Conservation (phyloP, 2,329 filamentous ascomycete species). For the Pestalotiopsis fici region DNA sequence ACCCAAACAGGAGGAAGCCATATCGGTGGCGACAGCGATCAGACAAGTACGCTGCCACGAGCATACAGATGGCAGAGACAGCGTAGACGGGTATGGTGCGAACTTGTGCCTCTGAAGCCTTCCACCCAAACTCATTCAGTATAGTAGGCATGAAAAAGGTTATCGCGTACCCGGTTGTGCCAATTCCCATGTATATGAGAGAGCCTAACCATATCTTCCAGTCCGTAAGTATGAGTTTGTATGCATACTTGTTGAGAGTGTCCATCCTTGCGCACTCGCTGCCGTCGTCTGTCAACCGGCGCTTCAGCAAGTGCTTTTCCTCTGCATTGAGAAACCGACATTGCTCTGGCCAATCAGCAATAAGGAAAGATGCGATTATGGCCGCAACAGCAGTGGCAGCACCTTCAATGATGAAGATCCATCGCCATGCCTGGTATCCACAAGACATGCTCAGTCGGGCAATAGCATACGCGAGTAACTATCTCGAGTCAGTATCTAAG, state of each 20-base stretch:
- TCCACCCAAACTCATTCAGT: slow-evolving; percentile 39
- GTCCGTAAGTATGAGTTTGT: slow-evolving; percentile 32
- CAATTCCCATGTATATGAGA: slow-evolving; percentile 29
- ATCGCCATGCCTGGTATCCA: slow-evolving; percentile 48
- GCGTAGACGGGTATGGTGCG: slow-evolving; percentile 39
- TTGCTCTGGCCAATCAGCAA: slow-evolving; percentile 52
- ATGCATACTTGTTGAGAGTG: slow-evolving; percentile 27
- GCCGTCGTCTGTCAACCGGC: slow-evolving; percentile 31
- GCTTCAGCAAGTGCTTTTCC: slow-evolving; percentile 36
- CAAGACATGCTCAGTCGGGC: slow-evolving; percentile 42
- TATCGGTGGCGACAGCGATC: slow-evolving; percentile 35
- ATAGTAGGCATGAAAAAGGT: slow-evolving; percentile 44
- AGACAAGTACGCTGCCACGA: slow-evolving; percentile 32
- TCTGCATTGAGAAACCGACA: slow-evolving; percentile 44
- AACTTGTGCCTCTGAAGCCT: slow-evolving; percentile 33
- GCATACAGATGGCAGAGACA: slow-evolving; percentile 30
- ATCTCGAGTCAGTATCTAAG: neutral
- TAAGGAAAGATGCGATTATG: slow-evolving; percentile 38
- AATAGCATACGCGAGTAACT: slow-evolving; percentile 50
- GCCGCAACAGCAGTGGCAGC: slow-evolving; percentile 34
- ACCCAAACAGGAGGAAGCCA: slow-evolving; percentile 32
- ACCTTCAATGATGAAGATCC: slow-evolving; percentile 45
- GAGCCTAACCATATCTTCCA: slow-evolving; percentile 42
- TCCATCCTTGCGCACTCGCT: slow-evolving; percentile 27
- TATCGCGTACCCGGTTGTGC: slow-evolving; percentile 31